Evolutionary conservation across 1,284 basidiomycete species (phyloP).

Genomic region (Rhodotorula glutinis): DNA sequence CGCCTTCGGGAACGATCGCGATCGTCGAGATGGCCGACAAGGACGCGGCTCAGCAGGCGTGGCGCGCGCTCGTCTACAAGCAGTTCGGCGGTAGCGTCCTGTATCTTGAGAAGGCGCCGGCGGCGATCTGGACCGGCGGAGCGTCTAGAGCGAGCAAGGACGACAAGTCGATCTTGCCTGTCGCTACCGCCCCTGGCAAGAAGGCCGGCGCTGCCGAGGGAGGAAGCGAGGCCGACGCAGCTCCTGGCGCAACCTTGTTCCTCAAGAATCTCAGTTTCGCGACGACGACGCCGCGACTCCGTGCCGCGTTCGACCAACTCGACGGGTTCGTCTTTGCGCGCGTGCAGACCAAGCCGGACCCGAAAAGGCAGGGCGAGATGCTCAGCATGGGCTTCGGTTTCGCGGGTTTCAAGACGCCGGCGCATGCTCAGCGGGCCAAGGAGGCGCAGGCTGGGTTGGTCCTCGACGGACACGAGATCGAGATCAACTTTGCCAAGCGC

Average conservation of each 20-base stretch:
- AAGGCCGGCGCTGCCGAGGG: constrained; percentile 47
- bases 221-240: constrained; percentile 49
- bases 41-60: constrained; percentile 69
- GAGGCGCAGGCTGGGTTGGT: constrained; percentile 61
- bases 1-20: constrained; percentile 90
- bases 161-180: background rate
- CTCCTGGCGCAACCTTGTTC: constrained; percentile 79
- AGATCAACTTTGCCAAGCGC: constrained; percentile 82
- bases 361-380: constrained; percentile 60
- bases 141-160: constrained; percentile 18
- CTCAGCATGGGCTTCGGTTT: constrained; percentile 97
- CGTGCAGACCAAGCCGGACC: constrained; percentile 86
- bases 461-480: constrained; percentile 81
- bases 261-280: constrained; percentile 91
- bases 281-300: constrained; percentile 74
- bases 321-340: constrained; percentile 83
- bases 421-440: constrained; percentile 72
- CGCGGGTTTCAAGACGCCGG: constrained; percentile 77
- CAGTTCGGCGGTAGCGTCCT: constrained; percentile 83
- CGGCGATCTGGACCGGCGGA: constrained; percentile 60
- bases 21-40: constrained; percentile 79
- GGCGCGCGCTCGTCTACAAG: constrained; percentile 79
- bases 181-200: background rate
- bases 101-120: constrained; percentile 89
- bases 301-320: constrained; percentile 68